Evolutionary conservation across 352 stramenopile species (phyloP).

Genomic region (Phytophthora chlamydospora): DNA sequence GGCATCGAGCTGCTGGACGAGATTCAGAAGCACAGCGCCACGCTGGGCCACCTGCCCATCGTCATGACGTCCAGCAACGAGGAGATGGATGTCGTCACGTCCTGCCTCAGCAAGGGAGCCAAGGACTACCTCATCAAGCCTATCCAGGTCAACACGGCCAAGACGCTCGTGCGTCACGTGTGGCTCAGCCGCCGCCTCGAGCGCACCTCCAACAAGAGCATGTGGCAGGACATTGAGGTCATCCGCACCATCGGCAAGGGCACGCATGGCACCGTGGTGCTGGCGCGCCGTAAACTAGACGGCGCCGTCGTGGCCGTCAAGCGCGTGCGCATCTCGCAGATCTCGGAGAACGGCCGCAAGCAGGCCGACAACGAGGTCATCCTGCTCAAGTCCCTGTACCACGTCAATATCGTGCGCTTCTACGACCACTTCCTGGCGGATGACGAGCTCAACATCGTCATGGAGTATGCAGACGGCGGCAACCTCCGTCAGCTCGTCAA

Average conservation of each 20-base stretch:
- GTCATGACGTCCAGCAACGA: slow-evolving; percentile 92
- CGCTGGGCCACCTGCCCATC: slow-evolving; percentile 84
- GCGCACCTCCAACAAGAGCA: slow-evolving; percentile 65
- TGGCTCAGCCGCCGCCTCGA: slow-evolving; percentile 82
- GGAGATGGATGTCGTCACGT: slow-evolving; percentile 91
- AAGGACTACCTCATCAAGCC: slow-evolving; percentile 93
- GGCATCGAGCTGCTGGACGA: slow-evolving; percentile 88
- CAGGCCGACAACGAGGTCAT: slow-evolving; percentile 91
- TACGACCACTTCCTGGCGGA: slow-evolving; percentile 90
- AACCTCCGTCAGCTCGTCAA: slow-evolving; percentile 88
- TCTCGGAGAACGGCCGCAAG: slow-evolving; percentile 86
- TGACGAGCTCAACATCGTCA: slow-evolving; percentile 90
- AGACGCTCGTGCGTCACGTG: slow-evolving; percentile 89
- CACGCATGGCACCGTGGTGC: slow-evolving; percentile 85
- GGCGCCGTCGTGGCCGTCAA: slow-evolving; percentile 87
- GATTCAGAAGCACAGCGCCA: slow-evolving; percentile 70
- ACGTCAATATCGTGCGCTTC: slow-evolving; percentile 91
- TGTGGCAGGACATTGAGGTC: slow-evolving; percentile 88
- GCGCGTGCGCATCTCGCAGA: slow-evolving; percentile 78
- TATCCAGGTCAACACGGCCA: slow-evolving; percentile 90
- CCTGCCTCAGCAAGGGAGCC: slow-evolving; percentile 86
- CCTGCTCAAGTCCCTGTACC: slow-evolving; percentile 88
- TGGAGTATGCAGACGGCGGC: slow-evolving; percentile 87
- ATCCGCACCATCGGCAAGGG: slow-evolving; percentile 88
- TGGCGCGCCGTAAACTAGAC: slow-evolving; percentile 77